Conservation (phyloP, 1,284 basidiomycete genomes). For the Microbotryum scabiosae region DNA sequence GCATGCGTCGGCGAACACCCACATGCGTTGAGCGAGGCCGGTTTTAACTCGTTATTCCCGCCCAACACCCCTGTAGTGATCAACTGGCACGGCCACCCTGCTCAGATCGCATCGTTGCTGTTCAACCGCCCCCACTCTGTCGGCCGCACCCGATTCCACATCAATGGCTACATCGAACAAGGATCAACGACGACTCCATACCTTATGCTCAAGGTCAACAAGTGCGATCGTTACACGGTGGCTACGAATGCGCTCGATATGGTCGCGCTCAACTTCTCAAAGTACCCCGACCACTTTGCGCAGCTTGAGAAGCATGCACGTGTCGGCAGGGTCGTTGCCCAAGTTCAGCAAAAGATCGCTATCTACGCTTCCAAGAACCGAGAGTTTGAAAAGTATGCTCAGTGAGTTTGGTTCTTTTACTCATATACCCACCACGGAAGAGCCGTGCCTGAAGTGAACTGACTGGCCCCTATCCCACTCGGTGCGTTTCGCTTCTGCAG, state of each 20-base stretch:
- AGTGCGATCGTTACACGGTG: constrained; percentile 44
- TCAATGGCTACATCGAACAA: constrained; percentile 44
- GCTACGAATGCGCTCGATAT: constrained; percentile 42
- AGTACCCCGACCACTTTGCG: background rate
- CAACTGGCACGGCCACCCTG: constrained; percentile 50
- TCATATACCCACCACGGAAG: background rate
- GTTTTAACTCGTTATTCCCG: constrained; percentile 44
- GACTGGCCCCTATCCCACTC: background rate
- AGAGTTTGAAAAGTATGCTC: constrained; percentile 41
- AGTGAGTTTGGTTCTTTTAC: constrained; percentile 1
- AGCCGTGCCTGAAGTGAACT: background rate
- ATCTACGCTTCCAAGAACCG: constrained; percentile 41
- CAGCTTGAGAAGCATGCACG: constrained; percentile 16
- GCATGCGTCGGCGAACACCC: constrained; percentile 59
- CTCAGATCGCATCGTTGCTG: constrained; percentile 34
- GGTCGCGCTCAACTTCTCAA: background rate
- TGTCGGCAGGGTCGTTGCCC: constrained; percentile 35
- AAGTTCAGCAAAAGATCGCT: constrained; percentile 39
- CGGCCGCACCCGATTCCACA: constrained; percentile 40
- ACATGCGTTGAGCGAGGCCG: constrained; percentile 58
- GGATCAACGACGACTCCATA: constrained; percentile 46
- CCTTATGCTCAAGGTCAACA: constrained; percentile 45
- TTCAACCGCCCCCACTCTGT: constrained; percentile 41
- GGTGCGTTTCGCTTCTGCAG: too few species aligned
- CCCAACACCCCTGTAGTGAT: constrained; percentile 45